phyloP scores from a whole-genome alignment of 108 stramenopile species.

The Skeletonema menzelii region DNA sequence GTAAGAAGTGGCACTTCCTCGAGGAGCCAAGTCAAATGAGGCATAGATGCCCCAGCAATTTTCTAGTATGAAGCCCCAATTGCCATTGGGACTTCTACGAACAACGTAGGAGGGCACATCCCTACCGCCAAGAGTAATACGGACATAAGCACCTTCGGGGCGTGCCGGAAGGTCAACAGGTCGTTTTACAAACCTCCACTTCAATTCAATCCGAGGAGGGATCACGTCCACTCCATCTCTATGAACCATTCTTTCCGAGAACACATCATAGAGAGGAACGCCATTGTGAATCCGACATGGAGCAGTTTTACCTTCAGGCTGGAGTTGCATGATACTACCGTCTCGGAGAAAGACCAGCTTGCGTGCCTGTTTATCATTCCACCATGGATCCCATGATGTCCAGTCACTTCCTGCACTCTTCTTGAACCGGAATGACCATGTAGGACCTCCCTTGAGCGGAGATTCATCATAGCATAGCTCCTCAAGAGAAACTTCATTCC shows the following conservation, averaged over 20 bases:
- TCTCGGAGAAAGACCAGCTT: slow-evolving; percentile 75
- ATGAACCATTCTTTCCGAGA: slow-evolving; percentile 36
- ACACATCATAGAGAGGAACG: slow-evolving; percentile 39
- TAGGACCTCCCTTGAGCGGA: slow-evolving; percentile 38
- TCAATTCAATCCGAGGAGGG: slow-evolving; percentile 54
- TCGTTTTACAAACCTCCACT: slow-evolving; percentile 66
- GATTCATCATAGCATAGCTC: slow-evolving; percentile 66
- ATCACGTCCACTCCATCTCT: slow-evolving; percentile 29
- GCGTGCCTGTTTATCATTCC: slow-evolving; percentile 54
- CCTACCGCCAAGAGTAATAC: slow-evolving; percentile 69
- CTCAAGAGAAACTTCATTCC: slow-evolving; percentile 45
- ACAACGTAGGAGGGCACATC: slow-evolving; percentile 82
- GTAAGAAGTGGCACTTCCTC: neutral
- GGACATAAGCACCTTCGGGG: slow-evolving; percentile 70
- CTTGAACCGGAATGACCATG: slow-evolving; percentile 82
- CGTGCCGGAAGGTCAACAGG: slow-evolving; percentile 70
- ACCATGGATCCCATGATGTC: slow-evolving; percentile 74
- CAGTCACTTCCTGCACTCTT: slow-evolving; percentile 79
- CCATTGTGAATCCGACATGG: slow-evolving; percentile 17
- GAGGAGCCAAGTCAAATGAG: slow-evolving; percentile 53
- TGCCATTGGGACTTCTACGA: slow-evolving; percentile 64
- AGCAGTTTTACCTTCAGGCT: slow-evolving; percentile 15
- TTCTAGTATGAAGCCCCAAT: slow-evolving; percentile 86
- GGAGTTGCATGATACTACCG: slow-evolving; percentile 51
- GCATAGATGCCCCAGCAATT: slow-evolving; percentile 80